These are phyloP conservation scores for Claviceps capensis DNA, from an alignment of 2,329 filamentous ascomycete genomes.

Conservation along the genomic window DNA sequence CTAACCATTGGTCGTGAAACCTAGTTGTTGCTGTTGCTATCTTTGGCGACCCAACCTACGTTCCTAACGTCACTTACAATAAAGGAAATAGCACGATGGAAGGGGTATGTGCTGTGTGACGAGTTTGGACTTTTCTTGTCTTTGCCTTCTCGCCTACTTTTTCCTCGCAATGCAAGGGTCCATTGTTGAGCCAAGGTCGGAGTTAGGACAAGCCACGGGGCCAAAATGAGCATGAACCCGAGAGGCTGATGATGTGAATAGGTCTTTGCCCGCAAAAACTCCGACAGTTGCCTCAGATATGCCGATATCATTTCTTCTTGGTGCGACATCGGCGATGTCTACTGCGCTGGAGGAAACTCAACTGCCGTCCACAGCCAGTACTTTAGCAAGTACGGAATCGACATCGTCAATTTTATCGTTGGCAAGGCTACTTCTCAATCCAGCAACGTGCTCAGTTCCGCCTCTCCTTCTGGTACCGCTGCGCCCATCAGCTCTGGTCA, in stretches of 20 bases:
- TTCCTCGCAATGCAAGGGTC: no score
- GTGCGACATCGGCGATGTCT: slow-evolving; percentile 28
- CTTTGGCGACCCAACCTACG: slow-evolving; percentile 28
- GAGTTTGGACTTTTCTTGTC: background rate
- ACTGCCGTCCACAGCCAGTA: slow-evolving; percentile 21
- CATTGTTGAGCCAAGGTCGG: no score
- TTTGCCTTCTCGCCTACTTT: background rate
- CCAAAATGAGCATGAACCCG: background rate
- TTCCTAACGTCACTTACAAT: slow-evolving; percentile 21
- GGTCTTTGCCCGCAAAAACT: slow-evolving; percentile 24
- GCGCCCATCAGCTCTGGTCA: background rate
- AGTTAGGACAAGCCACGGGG: no score
- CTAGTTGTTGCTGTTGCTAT: slow-evolving; percentile 26
- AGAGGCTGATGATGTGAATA: slow-evolving; percentile 8
- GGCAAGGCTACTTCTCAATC: slow-evolving; percentile 12
- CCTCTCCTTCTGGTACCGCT: background rate
- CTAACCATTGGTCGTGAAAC: background rate
- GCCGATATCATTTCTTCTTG: slow-evolving; percentile 23
- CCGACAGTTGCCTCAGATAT: slow-evolving; percentile 22
- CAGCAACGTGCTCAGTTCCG: slow-evolving; percentile 1
- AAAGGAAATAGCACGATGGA: slow-evolving; percentile 22
- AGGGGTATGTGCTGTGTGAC: slow-evolving; percentile 19
- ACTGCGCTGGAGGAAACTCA: slow-evolving; percentile 22
- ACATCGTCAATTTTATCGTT: slow-evolving; percentile 23
- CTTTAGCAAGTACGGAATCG: slow-evolving; percentile 19